Evolutionary conservation across 805 yeast species (phyloP), one percentile per base, ranked within the genome.

Genomic region (Brettanomyces nanus): DNA sequence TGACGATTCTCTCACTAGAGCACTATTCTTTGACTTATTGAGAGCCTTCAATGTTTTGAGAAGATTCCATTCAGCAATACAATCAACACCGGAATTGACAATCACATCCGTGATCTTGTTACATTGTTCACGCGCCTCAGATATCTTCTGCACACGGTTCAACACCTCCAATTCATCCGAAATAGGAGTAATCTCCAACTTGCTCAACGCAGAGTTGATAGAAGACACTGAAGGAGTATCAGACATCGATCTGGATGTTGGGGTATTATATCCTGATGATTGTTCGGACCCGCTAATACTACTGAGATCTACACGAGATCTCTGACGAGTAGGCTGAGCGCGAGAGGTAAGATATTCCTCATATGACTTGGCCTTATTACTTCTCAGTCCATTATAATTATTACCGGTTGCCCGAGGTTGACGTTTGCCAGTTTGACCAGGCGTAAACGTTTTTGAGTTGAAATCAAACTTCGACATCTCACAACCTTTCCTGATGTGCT

Each of bases 1-100:
- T 2, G 84, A 77, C 19, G 86, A 70, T 61, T 90, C 97, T 61
- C 95, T 78, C 31, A 82, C 71, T 33, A 84, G 56, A 6, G 85
- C 64, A 3, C 89, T 67, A 54, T 77, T 82, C 57, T 87, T 90
- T 31, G 84, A 72, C 56, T 84, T 86, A 35, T 75, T 55, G 39
- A 90, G 66, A 29, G 87, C 72, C 42, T 75, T 68, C 38, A 85
- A 45, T 29, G 82, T 72, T 15, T 80, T 86, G 11, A 59, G 52
- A 15, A 92, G 45, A 35, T 77, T 70, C 86, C 89, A 85, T 2
- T 75, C 79, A 34, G 64, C 62, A 21, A 89, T 71, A 9, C 69
- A 45, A 51, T 52, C 18, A 56, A 57, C 61, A 33, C 80, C 81
- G 4, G 63, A 58, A 14, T 61, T 61, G 9, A 52, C 51, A 33